Evolutionary conservation across 441 rosid species (phyloP).

Genomic region (Populus hybrid): DNA sequence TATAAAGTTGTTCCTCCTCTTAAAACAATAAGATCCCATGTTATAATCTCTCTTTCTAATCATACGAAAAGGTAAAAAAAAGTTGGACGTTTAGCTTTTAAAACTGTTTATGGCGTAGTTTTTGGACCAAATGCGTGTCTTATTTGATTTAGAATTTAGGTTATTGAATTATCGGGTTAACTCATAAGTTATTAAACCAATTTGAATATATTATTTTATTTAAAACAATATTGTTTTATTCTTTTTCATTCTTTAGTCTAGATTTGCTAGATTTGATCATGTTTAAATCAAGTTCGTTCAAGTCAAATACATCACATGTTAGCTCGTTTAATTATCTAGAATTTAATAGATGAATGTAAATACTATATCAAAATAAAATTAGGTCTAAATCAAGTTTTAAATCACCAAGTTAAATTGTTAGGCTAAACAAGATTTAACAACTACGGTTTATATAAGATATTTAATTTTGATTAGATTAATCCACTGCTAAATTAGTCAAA

Average conservation of each 20-base stretch:
- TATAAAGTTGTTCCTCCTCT: neutral
- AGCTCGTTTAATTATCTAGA: too few species aligned
- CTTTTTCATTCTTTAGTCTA: too few species aligned
- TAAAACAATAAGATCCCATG: neutral
- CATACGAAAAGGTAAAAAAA: neutral
- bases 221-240: too few species aligned
- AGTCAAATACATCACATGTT: too few species aligned
- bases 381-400: too few species aligned
- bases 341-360: too few species aligned
- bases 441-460: too few species aligned
- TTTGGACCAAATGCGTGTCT: neutral
- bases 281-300: neutral
- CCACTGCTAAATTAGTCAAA: neutral
- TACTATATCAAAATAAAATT: too few species aligned
- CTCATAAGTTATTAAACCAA: rapidly evolving
- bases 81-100: too few species aligned
- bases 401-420: too few species aligned
- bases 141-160: neutral
- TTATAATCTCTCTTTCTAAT: neutral
- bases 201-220: too few species aligned
- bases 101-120: neutral
- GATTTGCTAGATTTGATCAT: rapidly evolving
- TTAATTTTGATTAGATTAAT: neutral
- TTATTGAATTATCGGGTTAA: too few species aligned
- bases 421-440: neutral